phyloP scores from a whole-genome alignment of 192 early-diverging fungal species.

The Podila verticillata region DNA sequence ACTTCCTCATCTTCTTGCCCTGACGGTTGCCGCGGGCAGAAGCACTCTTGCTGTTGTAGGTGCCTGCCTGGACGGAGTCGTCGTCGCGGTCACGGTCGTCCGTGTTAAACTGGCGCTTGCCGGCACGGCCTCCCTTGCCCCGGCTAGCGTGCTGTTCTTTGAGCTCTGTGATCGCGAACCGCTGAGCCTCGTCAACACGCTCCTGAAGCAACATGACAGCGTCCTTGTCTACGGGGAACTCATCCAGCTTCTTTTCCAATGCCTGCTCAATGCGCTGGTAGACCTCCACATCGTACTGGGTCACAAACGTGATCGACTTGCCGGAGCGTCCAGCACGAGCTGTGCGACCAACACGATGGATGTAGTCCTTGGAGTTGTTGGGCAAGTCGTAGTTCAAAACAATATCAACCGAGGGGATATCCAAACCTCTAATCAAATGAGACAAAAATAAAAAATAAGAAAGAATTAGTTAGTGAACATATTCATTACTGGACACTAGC shows the following conservation, averaged over 20 bases:
- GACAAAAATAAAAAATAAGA: not conserved
- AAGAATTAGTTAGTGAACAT: not conserved
- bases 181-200: constrained; percentile 89
- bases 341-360: constrained; percentile 88
- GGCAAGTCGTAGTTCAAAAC: constrained; percentile 99
- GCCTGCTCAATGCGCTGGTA: constrained; percentile 95
- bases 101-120: constrained; percentile 41
- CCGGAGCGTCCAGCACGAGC: constrained; percentile 86
- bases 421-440: constrained; percentile 72
- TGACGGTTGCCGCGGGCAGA: constrained; percentile 41
- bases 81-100: constrained; percentile 48
- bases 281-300: constrained; percentile 95
- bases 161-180: constrained; percentile 87
- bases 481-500: not conserved
- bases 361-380: constrained; percentile 86
- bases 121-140: constrained; percentile 46
- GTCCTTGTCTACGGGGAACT: constrained; percentile 84
- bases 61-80: constrained; percentile 46
- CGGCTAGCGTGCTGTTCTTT: constrained; percentile 73
- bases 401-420: constrained; percentile 95
- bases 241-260: constrained; percentile 86
- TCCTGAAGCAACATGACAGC: constrained; percentile 93
- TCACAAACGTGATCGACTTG: constrained; percentile 83
- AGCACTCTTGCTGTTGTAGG: constrained; percentile 46
- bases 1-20: constrained; percentile 51